These are phyloP conservation scores for Tagetes erecta DNA, from an alignment of 129 eudicot genomes.

Conservation along the genomic window DNA sequence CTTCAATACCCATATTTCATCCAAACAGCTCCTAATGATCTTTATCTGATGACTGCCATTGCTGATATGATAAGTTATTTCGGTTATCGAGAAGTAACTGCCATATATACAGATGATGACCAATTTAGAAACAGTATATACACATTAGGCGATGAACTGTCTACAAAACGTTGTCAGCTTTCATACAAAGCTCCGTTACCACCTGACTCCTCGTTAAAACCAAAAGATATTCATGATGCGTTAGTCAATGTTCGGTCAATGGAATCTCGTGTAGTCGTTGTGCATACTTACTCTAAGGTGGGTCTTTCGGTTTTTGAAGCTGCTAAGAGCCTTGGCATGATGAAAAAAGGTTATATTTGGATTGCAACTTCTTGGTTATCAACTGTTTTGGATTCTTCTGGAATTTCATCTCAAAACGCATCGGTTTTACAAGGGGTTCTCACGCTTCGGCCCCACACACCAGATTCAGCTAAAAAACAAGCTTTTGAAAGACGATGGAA, in stretches of 20 bases:
- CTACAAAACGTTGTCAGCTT: conserved; percentile 55
- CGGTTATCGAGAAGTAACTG: conserved; percentile 58
- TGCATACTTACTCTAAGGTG: conserved; percentile 44
- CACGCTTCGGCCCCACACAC: conserved; percentile 68
- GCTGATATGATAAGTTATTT: conserved; percentile 68
- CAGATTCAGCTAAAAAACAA: conserved; percentile 48
- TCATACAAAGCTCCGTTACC: conserved; percentile 67
- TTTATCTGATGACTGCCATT: conserved; percentile 79
- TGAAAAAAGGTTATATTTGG: conserved; percentile 77
- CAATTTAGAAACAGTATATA: conserved; percentile 60
- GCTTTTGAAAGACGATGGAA: conserved; percentile 58
- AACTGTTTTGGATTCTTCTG: conserved; percentile 51
- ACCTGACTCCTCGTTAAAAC: conserved; percentile 39
- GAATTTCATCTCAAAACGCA: conserved; percentile 21
- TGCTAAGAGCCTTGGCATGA: conserved; percentile 77
- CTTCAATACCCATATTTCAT: conserved; percentile 86
- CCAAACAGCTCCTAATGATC: conserved; percentile 83
- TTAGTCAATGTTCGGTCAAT: conserved; percentile 51
- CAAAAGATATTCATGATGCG: conserved; percentile 33
- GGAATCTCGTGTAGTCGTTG: conserved; percentile 80
- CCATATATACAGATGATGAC: conserved; percentile 70
- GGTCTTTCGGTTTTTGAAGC: conserved; percentile 52
- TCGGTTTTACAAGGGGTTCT: conserved; percentile 57
- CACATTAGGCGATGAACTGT: conserved; percentile 56
- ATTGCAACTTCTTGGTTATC: conserved; percentile 83